Evolutionary conservation across 257 asterid species (phyloP), one percentile per base, ranked within the genome.

Genomic region (Solanum sitiens): DNA sequence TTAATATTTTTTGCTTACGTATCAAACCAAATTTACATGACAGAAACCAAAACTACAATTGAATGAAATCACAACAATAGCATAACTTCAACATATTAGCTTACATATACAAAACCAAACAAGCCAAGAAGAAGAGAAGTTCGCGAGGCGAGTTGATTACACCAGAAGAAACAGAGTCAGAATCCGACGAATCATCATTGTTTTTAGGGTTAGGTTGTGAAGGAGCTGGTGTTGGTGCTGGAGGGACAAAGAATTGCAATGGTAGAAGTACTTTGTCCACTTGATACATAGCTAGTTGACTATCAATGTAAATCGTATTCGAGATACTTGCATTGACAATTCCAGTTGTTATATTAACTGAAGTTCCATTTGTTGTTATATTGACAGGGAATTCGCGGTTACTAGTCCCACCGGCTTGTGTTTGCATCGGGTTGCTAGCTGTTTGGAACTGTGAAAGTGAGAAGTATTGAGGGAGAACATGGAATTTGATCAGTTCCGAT

Each of bases 251-350:
- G 59, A 92, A 92, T 63, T 87, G 90, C 47, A 87, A 90, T 1
- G 97, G 95, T 2, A 93, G 92, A 32, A 92, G 91, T 53, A 92
- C 94, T 18, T 91, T 86, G 63, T 94, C 94, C 45, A 92, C 91
- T 87, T 91, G 88, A 80, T 92, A 93, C 18, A 94, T 89, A 23
- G 95, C 95, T 27, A 94, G 88, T 86, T 91, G 92, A 21, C 70
- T 71, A 80, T 92, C 94, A 1, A 91, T 89, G 67, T 91, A 93
- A 10, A 94, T 53, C 1, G 93, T 87, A 63, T 63, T 89, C 33
- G 87, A 73, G 82, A 94, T 89, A 11, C 94, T 87, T 6, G 98
- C 93, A 85, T 92, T 91, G 8, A 90, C 91, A 77, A 90, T 89
- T 25, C 95, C 95, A 2, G 95, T 90, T 5, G 93, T 91, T 59